A percentile compares a stretch with the other conserved stretches of the same genome.
Conservation (phyloP, 169 alveolate species). For the Miamiensis avidus region DNA sequence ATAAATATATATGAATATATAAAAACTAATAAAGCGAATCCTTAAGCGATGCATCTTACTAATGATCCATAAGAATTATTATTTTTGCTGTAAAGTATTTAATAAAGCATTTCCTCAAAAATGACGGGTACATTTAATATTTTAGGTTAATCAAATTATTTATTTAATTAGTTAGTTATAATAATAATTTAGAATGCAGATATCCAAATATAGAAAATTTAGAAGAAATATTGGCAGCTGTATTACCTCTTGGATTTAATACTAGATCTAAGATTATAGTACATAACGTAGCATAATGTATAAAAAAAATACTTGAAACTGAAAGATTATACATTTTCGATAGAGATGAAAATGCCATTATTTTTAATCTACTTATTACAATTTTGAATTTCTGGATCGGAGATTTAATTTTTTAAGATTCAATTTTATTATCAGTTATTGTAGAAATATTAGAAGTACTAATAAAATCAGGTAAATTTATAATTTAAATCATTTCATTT, state of each 20-base stretch:
- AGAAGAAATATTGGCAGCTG: conserved; percentile 42
- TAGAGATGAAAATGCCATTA: conserved; percentile 42
- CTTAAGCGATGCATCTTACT: conserved; percentile 56
- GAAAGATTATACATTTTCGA: conserved; percentile 56
- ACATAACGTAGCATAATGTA: conserved; percentile 54
- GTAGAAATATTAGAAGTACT: conserved; percentile 61
- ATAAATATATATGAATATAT: background rate
- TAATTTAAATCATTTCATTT: too few species aligned
- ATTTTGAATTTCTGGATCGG: conserved; percentile 62
- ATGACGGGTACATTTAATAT: conserved; percentile 43
- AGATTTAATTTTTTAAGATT: conserved; percentile 61
- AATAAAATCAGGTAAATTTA: conserved; percentile 24
- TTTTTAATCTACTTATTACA: conserved; percentile 50
- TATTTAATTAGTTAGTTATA: background rate
- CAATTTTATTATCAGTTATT: conserved; percentile 45
- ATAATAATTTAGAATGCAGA: conserved; percentile 12
- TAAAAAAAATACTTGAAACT: conserved; percentile 49
- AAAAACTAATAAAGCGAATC: conserved; percentile 1
- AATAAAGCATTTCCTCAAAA: conserved; percentile 58
- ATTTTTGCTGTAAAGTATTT: conserved; percentile 55
- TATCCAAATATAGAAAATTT: conserved; percentile 39
- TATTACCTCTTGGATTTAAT: conserved; percentile 66
- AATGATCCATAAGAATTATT: conserved; percentile 58
- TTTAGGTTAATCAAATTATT: background rate
- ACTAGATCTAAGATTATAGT: conserved; percentile 40